phyloP scores from a whole-genome alignment of 768 basidiomycete genomes.

The Suillus tomentosus region DNA sequence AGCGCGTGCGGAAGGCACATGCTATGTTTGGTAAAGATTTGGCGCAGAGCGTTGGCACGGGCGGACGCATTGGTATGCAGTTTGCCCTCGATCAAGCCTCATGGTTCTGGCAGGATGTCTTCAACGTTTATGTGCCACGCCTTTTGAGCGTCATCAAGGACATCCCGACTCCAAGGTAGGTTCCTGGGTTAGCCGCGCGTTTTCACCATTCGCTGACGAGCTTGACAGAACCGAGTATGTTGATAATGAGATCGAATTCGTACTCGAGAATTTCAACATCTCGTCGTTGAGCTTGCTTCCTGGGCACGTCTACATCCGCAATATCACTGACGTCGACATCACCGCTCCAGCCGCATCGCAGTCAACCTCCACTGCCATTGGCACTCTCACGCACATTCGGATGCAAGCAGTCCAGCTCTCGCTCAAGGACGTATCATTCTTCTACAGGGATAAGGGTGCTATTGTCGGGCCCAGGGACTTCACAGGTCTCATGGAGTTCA shows the following conservation, averaged over 20 bases:
- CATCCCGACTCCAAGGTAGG: slow-evolving; percentile 70
- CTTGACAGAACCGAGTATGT: slow-evolving; percentile 67
- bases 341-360: slow-evolving; percentile 39
- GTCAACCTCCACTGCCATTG: slow-evolving; percentile 50
- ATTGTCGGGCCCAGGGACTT: slow-evolving; percentile 56
- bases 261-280: slow-evolving; percentile 73
- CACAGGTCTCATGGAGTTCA: slow-evolving; percentile 62
- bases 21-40: slow-evolving; percentile 49
- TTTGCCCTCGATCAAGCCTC: slow-evolving; percentile 60
- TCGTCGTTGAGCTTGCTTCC: slow-evolving; percentile 68
- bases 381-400: slow-evolving; percentile 65
- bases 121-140: slow-evolving; percentile 76
- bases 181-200: background rate
- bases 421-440: slow-evolving; percentile 72
- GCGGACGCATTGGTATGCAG: slow-evolving; percentile 45
- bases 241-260: slow-evolving; percentile 68
- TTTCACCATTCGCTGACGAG: background rate
- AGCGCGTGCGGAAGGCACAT: slow-evolving; percentile 49
- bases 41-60: slow-evolving; percentile 42
- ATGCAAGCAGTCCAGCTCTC: slow-evolving; percentile 65
- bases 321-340: slow-evolving; percentile 66
- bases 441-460: slow-evolving; percentile 63
- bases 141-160: slow-evolving; percentile 53
- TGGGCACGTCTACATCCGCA: slow-evolving; percentile 70
- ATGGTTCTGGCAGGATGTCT: slow-evolving; percentile 82